Evolutionary conservation across 768 basidiomycete genomes (phyloP).

Genomic region (Dioszegia crocea): DNA sequence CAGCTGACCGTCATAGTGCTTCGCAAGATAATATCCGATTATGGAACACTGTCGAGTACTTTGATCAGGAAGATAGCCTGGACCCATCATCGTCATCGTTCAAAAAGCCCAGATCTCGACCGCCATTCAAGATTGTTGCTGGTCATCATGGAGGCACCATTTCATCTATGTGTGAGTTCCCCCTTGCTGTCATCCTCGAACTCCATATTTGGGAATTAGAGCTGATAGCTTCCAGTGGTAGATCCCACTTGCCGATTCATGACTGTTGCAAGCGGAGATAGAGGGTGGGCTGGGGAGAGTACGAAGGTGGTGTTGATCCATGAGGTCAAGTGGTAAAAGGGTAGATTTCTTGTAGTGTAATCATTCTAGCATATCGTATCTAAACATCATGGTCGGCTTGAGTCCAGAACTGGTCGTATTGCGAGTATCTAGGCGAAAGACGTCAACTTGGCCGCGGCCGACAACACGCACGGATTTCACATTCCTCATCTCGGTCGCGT

Average conservation of each 20-base stretch:
- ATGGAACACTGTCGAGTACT: constrained; percentile 83
- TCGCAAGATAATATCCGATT: constrained; percentile 88
- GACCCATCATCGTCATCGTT: constrained; percentile 46
- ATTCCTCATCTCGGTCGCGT: background rate
- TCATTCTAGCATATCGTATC: too few relatives aligned
- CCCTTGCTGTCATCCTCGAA: background rate
- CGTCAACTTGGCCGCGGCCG: too few relatives aligned
- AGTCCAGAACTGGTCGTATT: too few relatives aligned
- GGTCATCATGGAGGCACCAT: constrained; percentile 94
- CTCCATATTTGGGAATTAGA: background rate
- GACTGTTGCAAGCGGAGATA: constrained; percentile 85
- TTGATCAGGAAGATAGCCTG: constrained; percentile 59
- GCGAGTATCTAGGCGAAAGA: too few relatives aligned
- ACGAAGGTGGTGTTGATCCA: constrained; percentile 87
- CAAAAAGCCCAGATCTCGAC: constrained; percentile 57
- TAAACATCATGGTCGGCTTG: too few relatives aligned
- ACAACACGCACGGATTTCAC: too few relatives aligned
- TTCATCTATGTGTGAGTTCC: constrained; percentile 76
- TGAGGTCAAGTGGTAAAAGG: constrained; percentile 61
- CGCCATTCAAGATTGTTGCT: constrained; percentile 89
- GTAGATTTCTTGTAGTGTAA: too few relatives aligned
- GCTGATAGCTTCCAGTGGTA: constrained; percentile 58
- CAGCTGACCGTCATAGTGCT: constrained; percentile 54
- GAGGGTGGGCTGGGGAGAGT: constrained; percentile 89
- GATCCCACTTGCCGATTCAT: constrained; percentile 80